A percentile compares a stretch with the other conserved stretches of the same genome.
Evolutionary conservation across 2,329 filamentous ascomycete genomes (phyloP).

Genomic region (Nothomitra cinnamomea): DNA sequence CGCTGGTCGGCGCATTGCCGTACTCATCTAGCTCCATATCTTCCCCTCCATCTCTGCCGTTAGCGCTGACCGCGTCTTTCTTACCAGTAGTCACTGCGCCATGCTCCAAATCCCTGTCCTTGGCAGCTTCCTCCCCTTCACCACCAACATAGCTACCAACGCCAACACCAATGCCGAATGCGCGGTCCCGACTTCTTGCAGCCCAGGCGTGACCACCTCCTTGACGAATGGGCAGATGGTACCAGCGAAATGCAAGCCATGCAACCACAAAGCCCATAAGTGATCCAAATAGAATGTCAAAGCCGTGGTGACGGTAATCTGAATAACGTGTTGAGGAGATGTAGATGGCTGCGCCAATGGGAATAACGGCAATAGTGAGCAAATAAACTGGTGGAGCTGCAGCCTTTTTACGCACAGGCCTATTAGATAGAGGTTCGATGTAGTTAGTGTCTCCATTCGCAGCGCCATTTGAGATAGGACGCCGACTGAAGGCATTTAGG

Average conservation of each 20-base stretch:
- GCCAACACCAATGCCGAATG: slow-evolving; percentile 62
- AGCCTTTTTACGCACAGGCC: slow-evolving; percentile 44
- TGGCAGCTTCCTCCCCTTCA: slow-evolving; percentile 17
- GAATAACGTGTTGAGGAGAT: slow-evolving; percentile 75
- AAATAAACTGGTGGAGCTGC: slow-evolving; percentile 74
- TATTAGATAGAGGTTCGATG: neutral
- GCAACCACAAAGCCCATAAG: slow-evolving; percentile 55
- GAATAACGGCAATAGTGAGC: slow-evolving; percentile 50
- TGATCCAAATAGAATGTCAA: slow-evolving; percentile 79
- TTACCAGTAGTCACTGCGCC: neutral
- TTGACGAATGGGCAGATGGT: slow-evolving; percentile 48
- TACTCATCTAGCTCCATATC: neutral
- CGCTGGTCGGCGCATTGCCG: neutral
- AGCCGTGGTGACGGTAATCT: slow-evolving; percentile 80
- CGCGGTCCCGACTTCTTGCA: slow-evolving; percentile 51
- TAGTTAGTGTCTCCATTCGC: neutral
- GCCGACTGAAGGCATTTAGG: slow-evolving; percentile 17
- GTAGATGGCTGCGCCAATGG: slow-evolving; percentile 60
- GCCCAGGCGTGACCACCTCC: slow-evolving; percentile 87
- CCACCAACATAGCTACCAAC: slow-evolving; percentile 28
- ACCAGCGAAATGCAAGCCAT: slow-evolving; percentile 66
- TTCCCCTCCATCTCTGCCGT: neutral
- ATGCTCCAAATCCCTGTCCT: neutral
- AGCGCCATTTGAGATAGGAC: neutral
- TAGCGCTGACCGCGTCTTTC: neutral